Percentiles rank a stretch among this genome's conserved stretches.
Conservation (phyloP, 23 red algal genomes). For the Gracilaria domingensis region DNA sequence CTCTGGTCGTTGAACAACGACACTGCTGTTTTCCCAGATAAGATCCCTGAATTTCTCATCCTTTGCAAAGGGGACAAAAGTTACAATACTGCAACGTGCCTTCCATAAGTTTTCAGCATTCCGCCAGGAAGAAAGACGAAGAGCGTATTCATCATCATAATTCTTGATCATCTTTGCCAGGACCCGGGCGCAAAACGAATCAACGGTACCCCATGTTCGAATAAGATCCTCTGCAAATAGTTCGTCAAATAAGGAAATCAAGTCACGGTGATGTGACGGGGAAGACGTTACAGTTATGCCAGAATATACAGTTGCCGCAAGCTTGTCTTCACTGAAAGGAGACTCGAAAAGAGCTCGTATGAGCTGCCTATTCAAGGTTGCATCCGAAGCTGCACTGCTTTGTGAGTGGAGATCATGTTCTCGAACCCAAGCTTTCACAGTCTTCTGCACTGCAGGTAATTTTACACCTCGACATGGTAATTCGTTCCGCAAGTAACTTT, state of each 20-base stretch:
- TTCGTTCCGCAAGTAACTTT: constrained; percentile 45
- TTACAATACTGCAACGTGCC: constrained; percentile 46
- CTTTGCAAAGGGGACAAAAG: constrained; percentile 27
- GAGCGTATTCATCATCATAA: neutral
- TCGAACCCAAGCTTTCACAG: constrained; percentile 12
- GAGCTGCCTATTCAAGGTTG: neutral
- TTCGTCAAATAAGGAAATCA: constrained; percentile 18
- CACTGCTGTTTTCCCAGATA: constrained; percentile 12
- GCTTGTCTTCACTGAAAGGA: constrained; percentile 32
- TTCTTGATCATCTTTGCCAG: constrained; percentile 14
- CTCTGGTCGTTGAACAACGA: constrained; percentile 32
- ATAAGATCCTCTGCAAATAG: constrained; percentile 46
- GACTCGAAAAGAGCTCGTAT: constrained; percentile 24
- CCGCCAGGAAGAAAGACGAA: constrained; percentile 31
- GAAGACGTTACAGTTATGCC: neutral
- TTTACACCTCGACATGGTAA: constrained; percentile 17
- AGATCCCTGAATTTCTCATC: constrained; percentile 15
- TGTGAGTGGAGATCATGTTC: neutral
- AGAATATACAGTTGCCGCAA: constrained; percentile 31
- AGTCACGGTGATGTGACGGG: neutral
- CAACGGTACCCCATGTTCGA: constrained; percentile 23
- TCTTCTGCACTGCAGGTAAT: constrained; percentile 1
- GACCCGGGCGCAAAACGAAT: constrained; percentile 25
- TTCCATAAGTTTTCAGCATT: constrained; percentile 51
- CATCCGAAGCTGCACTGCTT: neutral